Evolutionary conservation across 2,329 filamentous ascomycete genomes (phyloP).

Genomic region (Calcarisporium arbuscula): DNA sequence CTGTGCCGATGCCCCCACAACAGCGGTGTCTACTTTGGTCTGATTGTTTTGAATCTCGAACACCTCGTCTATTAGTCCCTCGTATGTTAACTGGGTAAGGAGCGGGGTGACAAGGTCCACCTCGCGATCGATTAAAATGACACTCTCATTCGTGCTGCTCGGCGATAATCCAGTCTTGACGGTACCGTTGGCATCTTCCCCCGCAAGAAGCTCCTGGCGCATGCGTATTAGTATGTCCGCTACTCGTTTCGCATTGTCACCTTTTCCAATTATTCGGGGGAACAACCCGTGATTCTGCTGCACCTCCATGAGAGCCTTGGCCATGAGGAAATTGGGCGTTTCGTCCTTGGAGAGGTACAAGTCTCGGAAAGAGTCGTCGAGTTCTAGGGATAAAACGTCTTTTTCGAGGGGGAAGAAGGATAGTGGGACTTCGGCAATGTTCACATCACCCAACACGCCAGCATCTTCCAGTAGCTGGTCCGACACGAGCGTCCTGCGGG

Average conservation of each 20-base stretch:
- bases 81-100: constrained; percentile 92
- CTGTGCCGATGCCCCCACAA: constrained; percentile 70
- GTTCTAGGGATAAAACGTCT: constrained; percentile 84
- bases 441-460: constrained; percentile 88
- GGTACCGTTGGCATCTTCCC: constrained; percentile 62
- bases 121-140: constrained; percentile 93
- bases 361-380: constrained; percentile 81
- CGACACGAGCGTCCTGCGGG: constrained; percentile 82
- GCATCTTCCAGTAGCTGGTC: constrained; percentile 89
- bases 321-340: constrained; percentile 81
- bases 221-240: constrained; percentile 84
- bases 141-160: constrained; percentile 79
- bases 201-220: constrained; percentile 80
- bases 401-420: constrained; percentile 89
- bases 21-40: constrained; percentile 83
- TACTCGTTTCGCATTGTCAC: constrained; percentile 84
- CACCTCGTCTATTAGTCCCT: constrained; percentile 89
- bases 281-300: constrained; percentile 91
- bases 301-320: constrained; percentile 88
- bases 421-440: constrained; percentile 77
- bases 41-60: constrained; percentile 91
- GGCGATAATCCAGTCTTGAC: constrained; percentile 67
- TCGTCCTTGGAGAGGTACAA: constrained; percentile 87
- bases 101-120: constrained; percentile 89
- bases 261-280: constrained; percentile 89